Base-by-base conservation (phyloP, 306 rosid species). In the Trifolium repens region DNA sequence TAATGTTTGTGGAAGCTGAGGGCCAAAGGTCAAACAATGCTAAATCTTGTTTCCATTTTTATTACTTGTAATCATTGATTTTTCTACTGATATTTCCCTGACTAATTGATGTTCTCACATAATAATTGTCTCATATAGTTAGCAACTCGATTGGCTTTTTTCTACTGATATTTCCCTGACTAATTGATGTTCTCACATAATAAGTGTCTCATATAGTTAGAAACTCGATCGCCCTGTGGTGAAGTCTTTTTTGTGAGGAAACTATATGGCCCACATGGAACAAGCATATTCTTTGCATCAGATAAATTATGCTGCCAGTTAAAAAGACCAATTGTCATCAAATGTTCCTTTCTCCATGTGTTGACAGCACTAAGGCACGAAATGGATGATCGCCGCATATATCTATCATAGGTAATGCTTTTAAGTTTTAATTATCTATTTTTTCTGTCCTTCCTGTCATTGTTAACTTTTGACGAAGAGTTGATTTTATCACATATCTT, bases 271-370 rank as follows among this genome's bases (percentile, higher is more conserved):
- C 12, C 17, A 50, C 66, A 52, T 10, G 7, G 1, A 67, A 71
- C 11, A 71, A 79, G 78, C 74, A 79, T 79, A 79, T 79, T 79
- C 60, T 46, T 67, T 2, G 50, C 53, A 72, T 47, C 43, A 72
- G 47, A 12, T 70, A 53, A 24, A 65, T 52, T 55, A 53, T 64
- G 54, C 53, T 32, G 11, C 50, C 22, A 44, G 59, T 52, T 30
- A 40, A 72, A 53, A 40, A 5, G 42, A 62, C 39, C 53, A 30
- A 5, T 16, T 63, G 67, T 24, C 52, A 19, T 72, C 62, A 32
- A 24, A 66, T 46, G 74, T 66, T 22, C 16, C 79, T 66, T 73
- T 64, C 78, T 50, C 47, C 37, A 71, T 62, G 39, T 40, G 46
- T 66, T 35, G 34, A 60, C 71, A 70, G 57, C 55, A 17, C 81